Conservation (phyloP, 2,329 filamentous ascomycete species). For the Plenodomus biglobosus region DNA sequence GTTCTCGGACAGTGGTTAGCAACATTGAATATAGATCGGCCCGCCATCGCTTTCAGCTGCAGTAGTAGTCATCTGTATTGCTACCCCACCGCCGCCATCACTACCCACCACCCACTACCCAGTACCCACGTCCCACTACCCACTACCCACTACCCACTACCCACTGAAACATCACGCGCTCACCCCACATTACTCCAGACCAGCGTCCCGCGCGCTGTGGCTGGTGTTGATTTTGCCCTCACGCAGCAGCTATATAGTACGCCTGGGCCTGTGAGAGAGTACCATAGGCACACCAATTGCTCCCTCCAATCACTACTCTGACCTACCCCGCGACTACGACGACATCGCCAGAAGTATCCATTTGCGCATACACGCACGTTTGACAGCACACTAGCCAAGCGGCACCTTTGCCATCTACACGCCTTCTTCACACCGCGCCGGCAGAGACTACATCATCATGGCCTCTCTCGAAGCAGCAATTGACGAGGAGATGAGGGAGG, state of each 20-base stretch:
- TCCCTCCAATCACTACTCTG: constrained; percentile 12
- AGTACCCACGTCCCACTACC: no score
- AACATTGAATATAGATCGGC: constrained; percentile 22
- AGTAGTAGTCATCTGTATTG: constrained; percentile 16
- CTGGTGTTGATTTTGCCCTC: constrained; percentile 10
- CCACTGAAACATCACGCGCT: constrained; percentile 16
- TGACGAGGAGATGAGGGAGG: constrained; percentile 75
- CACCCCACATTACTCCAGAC: constrained; percentile 15
- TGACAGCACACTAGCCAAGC: constrained; percentile 11
- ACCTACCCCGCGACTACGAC: constrained; percentile 24
- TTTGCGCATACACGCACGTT: constrained; percentile 3
- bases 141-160: no score
- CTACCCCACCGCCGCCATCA: constrained; percentile 29
- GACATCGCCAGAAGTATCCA: constrained; percentile 6
- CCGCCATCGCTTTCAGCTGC: constrained; percentile 28
- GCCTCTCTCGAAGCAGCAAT: constrained; percentile 71
- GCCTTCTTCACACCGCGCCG: background rate
- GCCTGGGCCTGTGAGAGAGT: constrained; percentile 19
- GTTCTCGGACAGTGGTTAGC: constrained; percentile 45
- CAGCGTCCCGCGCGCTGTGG: constrained; percentile 12
- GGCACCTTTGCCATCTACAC: constrained; percentile 3
- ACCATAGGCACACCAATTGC: constrained; percentile 19
- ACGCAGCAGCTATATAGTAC: constrained; percentile 12
- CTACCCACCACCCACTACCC: no score
- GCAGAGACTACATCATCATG: constrained; percentile 50